phyloP scores from a whole-genome alignment of 148 eudicot genomes.

The Fagopyrum tataricum region DNA sequence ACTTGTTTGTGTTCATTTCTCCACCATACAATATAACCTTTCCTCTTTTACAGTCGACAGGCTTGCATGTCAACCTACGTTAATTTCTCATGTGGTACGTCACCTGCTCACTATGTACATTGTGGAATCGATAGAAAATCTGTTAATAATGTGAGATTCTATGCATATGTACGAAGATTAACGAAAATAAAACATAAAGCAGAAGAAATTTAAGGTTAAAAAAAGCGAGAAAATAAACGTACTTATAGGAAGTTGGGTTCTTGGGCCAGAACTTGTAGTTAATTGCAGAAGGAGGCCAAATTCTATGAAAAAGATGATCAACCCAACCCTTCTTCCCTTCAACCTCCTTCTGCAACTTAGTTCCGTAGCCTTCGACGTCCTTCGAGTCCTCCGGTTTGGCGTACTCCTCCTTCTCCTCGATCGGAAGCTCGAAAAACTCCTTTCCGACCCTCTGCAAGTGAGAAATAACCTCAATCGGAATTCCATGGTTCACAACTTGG shows the following conservation, averaged over 20 bases:
- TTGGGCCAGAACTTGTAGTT: slow-evolving; percentile 65
- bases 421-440: slow-evolving; percentile 40
- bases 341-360: slow-evolving; percentile 44
- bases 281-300: slow-evolving; percentile 67
- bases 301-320: slow-evolving; percentile 74
- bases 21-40: no score
- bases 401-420: slow-evolving; percentile 45
- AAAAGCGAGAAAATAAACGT: not conserved
- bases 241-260: slow-evolving; percentile 75
- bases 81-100: no score
- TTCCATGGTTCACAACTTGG: slow-evolving; percentile 44
- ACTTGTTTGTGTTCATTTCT: no score
- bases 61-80: no score
- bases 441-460: slow-evolving; percentile 35
- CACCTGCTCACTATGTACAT: no score
- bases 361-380: slow-evolving; percentile 64
- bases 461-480: slow-evolving; percentile 28
- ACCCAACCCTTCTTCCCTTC: slow-evolving; percentile 65
- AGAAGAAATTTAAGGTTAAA: slow-evolving; percentile 17
- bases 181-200: no score
- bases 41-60: no score
- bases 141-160: no score
- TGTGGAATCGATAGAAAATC: no score
- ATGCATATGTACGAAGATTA: no score
- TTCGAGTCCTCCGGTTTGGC: slow-evolving; percentile 34